Conservation (phyloP, 140 eudicot species). For the Oenanthe javanica region DNA sequence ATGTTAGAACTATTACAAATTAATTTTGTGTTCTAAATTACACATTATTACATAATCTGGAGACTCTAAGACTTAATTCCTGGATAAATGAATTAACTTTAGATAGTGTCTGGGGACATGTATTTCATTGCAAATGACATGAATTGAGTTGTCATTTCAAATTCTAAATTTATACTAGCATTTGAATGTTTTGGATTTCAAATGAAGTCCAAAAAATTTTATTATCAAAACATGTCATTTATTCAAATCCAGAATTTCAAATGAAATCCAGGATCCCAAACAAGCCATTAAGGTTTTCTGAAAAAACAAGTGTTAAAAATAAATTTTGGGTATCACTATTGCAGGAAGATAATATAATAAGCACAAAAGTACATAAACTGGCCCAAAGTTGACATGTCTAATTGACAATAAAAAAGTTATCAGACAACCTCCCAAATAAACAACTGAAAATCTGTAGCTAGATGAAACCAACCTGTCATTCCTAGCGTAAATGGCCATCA, state of each 20-base stretch:
- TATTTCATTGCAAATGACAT: too few relatives aligned
- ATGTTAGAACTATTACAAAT: neutral
- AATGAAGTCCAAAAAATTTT: too few relatives aligned
- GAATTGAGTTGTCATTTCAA: too few relatives aligned
- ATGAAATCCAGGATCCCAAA: too few relatives aligned
- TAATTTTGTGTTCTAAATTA: neutral
- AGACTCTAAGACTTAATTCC: neutral
- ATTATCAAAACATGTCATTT: too few relatives aligned
- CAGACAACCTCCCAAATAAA: neutral
- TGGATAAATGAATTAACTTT: neutral
- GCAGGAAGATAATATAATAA: neutral
- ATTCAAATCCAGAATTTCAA: too few relatives aligned
- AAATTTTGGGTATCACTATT: neutral
- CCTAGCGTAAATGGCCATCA: slow-evolving; percentile 79
- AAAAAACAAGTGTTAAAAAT: neutral
- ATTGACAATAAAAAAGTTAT: neutral
- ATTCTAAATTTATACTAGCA: too few relatives aligned
- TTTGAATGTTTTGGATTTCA: too few relatives aligned
- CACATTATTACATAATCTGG: neutral
- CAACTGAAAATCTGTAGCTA: neutral
- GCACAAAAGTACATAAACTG: neutral
- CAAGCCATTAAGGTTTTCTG: neutral
- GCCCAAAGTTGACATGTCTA: neutral
- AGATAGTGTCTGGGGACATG: too few relatives aligned
- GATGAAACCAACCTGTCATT: slow-evolving; percentile 57